phyloP scores from a whole-genome alignment of 345 rosid species.

The Lepidium africanum region DNA sequence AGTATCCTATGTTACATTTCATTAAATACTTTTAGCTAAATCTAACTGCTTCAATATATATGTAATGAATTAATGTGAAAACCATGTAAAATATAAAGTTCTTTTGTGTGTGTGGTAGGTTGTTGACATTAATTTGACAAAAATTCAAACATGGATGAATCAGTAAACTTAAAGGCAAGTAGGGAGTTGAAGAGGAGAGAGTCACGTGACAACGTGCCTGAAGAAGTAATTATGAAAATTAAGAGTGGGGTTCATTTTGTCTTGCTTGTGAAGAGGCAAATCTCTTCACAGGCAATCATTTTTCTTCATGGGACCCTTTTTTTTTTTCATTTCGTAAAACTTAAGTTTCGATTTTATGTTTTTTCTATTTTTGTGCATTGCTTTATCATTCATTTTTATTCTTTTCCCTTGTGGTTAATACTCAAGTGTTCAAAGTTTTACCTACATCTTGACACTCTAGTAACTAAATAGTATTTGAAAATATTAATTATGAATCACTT shows the following conservation, averaged over 20 bases:
- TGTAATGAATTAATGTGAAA: background rate
- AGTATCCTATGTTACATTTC: background rate
- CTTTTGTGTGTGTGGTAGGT: background rate
- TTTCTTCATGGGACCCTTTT: slow-evolving; percentile 7
- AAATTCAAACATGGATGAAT: background rate
- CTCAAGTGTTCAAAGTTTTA: background rate
- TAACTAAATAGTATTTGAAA: too few relatives aligned
- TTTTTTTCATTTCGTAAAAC: slow-evolving; percentile 14
- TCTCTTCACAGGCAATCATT: slow-evolving; percentile 21
- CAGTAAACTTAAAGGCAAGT: too few relatives aligned
- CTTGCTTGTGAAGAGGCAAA: slow-evolving; percentile 20
- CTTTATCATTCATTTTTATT: background rate
- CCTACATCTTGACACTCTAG: too few relatives aligned
- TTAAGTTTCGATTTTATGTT: slow-evolving; percentile 11
- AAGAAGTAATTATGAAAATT: slow-evolving; percentile 8
- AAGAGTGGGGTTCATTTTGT: slow-evolving; percentile 8
- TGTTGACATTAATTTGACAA: background rate
- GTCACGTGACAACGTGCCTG: slow-evolving; percentile 24
- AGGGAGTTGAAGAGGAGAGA: slow-evolving; percentile 16
- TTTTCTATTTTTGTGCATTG: background rate
- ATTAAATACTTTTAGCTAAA: background rate
- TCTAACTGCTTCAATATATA: background rate
- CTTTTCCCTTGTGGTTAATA: background rate
- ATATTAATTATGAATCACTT: too few relatives aligned
- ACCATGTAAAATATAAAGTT: background rate